Evolutionary conservation across 2,329 filamentous ascomycete genomes (phyloP).

Genomic region (Sporothrix schenckii): DNA sequence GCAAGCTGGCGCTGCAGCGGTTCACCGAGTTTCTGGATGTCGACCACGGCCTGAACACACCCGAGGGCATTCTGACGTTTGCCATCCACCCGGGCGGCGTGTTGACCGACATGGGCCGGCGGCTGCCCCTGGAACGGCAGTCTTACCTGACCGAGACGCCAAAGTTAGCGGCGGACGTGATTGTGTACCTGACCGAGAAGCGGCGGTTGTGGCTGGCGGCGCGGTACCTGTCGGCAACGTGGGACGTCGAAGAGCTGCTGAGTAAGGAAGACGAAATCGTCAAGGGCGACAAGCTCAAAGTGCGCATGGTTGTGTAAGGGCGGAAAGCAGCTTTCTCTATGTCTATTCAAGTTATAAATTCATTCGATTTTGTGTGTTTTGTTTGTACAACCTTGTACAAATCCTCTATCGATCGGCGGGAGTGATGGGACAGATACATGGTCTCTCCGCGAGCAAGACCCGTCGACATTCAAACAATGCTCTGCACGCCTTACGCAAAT

Average conservation of each 20-base stretch:
- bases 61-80: conserved; percentile 48
- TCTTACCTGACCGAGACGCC: conserved; percentile 35
- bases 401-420: conserved; percentile 57
- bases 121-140: conserved; percentile 41
- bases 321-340: no score
- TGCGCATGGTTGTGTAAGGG: conserved; percentile 35
- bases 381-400: conserved; percentile 50
- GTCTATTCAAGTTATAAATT: neutral
- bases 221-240: conserved; percentile 37
- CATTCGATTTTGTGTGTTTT: neutral
- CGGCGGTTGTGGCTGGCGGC: conserved; percentile 37
- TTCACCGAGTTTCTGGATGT: conserved; percentile 49
- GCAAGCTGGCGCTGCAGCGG: conserved; percentile 51
- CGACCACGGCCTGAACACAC: conserved; percentile 45
- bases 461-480: conserved; percentile 5
- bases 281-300: conserved; percentile 35
- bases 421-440: neutral
- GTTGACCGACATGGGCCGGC: conserved; percentile 48
- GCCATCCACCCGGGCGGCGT: conserved; percentile 52
- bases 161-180: conserved; percentile 37
- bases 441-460: neutral
- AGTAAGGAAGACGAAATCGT: conserved; percentile 36
- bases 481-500: conserved; percentile 3
- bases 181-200: conserved; percentile 38
- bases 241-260: conserved; percentile 38